Conservation (phyloP, 768 basidiomycete genomes). For the Collybiopsis luxurians region DNA sequence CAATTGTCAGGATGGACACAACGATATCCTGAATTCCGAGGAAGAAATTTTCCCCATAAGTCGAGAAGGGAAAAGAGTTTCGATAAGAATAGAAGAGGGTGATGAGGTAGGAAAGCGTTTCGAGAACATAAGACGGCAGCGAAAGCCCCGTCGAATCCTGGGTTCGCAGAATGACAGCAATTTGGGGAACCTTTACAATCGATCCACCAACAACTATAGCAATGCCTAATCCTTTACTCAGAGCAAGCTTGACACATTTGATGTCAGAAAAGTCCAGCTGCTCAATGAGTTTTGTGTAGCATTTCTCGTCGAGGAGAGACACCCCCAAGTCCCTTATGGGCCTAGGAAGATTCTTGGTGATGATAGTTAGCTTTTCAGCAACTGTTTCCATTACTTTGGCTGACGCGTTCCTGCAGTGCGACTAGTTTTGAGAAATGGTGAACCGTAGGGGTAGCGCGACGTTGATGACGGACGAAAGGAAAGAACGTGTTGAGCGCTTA, state of each 20-base stretch:
- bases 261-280: slow-evolving; percentile 75
- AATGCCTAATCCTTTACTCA: slow-evolving; percentile 91
- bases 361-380: neutral
- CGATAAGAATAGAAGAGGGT: slow-evolving; percentile 84
- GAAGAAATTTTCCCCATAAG: slow-evolving; percentile 97
- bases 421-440: too few species aligned
- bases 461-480: too few species aligned
- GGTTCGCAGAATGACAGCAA: slow-evolving; percentile 72
- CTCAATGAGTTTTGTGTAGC: slow-evolving; percentile 88
- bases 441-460: too few species aligned
- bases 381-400: neutral
- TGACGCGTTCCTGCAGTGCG: too few species aligned
- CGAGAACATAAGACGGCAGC: slow-evolving; percentile 82
- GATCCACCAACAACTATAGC: slow-evolving; percentile 91
- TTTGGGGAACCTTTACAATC: slow-evolving; percentile 95
- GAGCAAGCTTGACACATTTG: slow-evolving; percentile 84
- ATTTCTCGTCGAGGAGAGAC: slow-evolving; percentile 86
- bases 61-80: slow-evolving; percentile 91
- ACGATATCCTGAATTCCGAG: slow-evolving; percentile 83
- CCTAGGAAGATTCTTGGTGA: slow-evolving; percentile 61
- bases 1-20: slow-evolving; percentile 85
- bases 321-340: slow-evolving; percentile 80
- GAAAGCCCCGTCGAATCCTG: slow-evolving; percentile 86
- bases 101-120: slow-evolving; percentile 89
- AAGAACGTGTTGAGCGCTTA: too few species aligned